These are phyloP conservation scores for Singerocomus inundabilis DNA, from an alignment of 1,284 basidiomycete genomes.

Conservation along the genomic window DNA sequence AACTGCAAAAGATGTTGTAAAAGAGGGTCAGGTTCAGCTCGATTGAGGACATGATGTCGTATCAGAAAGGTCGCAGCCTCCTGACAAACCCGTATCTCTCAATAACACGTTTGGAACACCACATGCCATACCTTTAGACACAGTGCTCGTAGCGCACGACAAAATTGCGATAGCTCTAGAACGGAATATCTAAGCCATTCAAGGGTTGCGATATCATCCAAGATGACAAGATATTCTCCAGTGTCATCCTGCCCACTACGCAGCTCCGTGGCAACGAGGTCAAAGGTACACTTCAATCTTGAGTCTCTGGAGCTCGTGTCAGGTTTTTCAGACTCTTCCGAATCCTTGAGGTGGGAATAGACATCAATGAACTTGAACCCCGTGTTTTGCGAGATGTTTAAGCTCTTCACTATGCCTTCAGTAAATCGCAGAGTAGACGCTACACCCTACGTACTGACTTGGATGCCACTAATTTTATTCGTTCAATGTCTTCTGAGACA, in stretches of 20 bases:
- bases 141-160: slow-evolving; percentile 52
- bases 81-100: slow-evolving; percentile 32
- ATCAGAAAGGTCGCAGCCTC: slow-evolving; percentile 51
- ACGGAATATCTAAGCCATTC: slow-evolving; percentile 63
- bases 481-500: slow-evolving; percentile 51
- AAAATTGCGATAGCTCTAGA: slow-evolving; percentile 51
- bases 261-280: slow-evolving; percentile 29
- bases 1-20: slow-evolving; percentile 55
- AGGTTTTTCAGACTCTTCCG: slow-evolving; percentile 13
- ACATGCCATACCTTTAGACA: slow-evolving; percentile 50
- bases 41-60: slow-evolving; percentile 57
- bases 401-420: slow-evolving; percentile 39
- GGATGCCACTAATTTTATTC: slow-evolving; percentile 60
- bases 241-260: slow-evolving; percentile 1
- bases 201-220: slow-evolving; percentile 64
- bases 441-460: slow-evolving; percentile 49
- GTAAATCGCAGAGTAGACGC: neutral
- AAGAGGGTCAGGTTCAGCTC: slow-evolving; percentile 56
- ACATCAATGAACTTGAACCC: slow-evolving; percentile 53
- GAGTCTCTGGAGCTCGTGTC: slow-evolving; percentile 16
- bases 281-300: slow-evolving; percentile 35
- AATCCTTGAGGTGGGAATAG: slow-evolving; percentile 15
- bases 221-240: slow-evolving; percentile 46
- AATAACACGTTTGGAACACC: neutral
- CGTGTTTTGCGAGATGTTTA: slow-evolving; percentile 50